Percentiles rank a stretch among this genome's conserved stretches.
These are phyloP conservation scores for Primulina eburnea DNA, from an alignment of 257 asterid genomes.

Conservation along the genomic window DNA sequence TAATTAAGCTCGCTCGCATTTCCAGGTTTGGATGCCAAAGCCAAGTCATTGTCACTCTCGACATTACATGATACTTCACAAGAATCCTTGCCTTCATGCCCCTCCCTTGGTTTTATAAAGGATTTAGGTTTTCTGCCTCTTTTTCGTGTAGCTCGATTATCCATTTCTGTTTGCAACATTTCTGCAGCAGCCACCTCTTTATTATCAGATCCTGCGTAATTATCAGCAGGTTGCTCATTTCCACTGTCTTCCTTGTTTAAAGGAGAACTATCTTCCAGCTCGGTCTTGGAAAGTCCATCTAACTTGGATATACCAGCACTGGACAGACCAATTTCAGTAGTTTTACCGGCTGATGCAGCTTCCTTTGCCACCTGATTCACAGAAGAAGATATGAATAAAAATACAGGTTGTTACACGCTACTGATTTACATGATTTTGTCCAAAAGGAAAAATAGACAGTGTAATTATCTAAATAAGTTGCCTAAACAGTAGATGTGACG, in stretches of 20 bases:
- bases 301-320: not conserved
- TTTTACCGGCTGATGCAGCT: not conserved
- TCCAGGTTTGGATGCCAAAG: conserved; percentile 29
- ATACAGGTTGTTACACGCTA: not conserved
- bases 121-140: conserved; percentile 41
- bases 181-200: conserved; percentile 17
- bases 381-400: not conserved
- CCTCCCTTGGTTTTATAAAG: conserved; percentile 35
- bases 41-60: conserved; percentile 27
- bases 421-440: not conserved
- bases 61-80: conserved; percentile 32
- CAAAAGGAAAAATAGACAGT: not conserved
- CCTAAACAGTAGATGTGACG: no score
- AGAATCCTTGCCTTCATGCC: conserved; percentile 27
- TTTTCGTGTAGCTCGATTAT: conserved; percentile 24
- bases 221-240: not conserved
- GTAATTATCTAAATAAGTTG: not conserved
- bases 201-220: conserved; percentile 1
- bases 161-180: conserved; percentile 26
- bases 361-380: not conserved
- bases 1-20: conserved; percentile 21
- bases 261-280: not conserved
- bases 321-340: not conserved
- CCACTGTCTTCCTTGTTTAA: not conserved
- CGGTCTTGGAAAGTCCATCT: not conserved